Percentiles rank a stretch among this genome's conserved stretches.
Conservation (phyloP, 2,329 filamentous ascomycete species). For the Eurotiales sp. region DNA sequence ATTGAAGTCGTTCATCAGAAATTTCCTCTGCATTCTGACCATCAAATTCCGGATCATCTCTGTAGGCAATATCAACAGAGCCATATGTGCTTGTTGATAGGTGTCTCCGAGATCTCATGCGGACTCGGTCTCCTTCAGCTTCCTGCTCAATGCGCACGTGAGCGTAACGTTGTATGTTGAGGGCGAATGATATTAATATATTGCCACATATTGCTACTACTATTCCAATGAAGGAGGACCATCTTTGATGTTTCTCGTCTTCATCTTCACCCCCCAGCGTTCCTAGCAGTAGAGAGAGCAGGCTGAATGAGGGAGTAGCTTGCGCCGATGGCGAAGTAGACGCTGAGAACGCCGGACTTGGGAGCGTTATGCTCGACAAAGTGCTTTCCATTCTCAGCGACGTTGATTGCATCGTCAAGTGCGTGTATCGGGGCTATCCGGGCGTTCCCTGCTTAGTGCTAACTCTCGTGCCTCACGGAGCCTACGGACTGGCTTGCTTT, state of each 20-base stretch:
- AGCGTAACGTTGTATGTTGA: conserved; percentile 95
- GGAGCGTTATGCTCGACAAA: not conserved
- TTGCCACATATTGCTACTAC: conserved; percentile 90
- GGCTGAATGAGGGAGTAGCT: conserved; percentile 18
- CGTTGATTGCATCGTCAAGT: not conserved
- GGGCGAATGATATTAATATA: conserved; percentile 85
- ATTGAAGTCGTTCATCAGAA: not conserved
- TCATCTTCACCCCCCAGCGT: conserved; percentile 17
- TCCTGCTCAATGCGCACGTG: conserved; percentile 79
- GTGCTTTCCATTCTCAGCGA: not conserved
- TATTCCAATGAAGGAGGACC: conserved; percentile 95
- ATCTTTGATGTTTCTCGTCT: conserved; percentile 38
- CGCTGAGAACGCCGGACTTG: not conserved
- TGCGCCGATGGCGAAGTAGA: not conserved
- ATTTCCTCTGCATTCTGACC: conserved; percentile 3
- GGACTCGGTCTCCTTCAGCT: conserved; percentile 52
- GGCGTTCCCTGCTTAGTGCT: not conserved
- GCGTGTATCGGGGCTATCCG: not conserved
- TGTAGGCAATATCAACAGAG: conserved; percentile 27
- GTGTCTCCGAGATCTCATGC: conserved; percentile 41
- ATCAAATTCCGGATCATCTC: conserved; percentile 15
- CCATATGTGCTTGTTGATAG: conserved; percentile 39
- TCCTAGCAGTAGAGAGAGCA: conserved; percentile 16
- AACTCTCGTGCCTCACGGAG: not conserved
- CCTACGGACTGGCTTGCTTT: conserved; percentile 1